These are phyloP conservation scores for Punica granatum DNA, from an alignment of 345 rosid genomes.

Conservation along the genomic window DNA sequence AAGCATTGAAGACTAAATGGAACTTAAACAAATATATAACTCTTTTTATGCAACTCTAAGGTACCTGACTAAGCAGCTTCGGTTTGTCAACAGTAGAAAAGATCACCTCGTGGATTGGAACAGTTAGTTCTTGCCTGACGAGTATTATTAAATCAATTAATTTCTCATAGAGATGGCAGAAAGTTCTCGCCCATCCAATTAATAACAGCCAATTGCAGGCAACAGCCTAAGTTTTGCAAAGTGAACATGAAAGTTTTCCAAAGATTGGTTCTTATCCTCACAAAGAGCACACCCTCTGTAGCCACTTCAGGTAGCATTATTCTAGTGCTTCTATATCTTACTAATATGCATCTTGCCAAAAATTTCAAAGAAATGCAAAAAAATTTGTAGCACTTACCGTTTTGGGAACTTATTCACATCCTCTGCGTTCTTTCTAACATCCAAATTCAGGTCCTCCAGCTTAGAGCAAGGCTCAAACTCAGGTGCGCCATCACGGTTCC, in stretches of 20 bases:
- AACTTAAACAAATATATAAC: slow-evolving; percentile 2
- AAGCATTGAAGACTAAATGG: neutral
- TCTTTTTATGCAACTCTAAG: neutral
- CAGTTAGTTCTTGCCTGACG: slow-evolving; percentile 40
- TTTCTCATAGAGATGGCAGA: neutral
- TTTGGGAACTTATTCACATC: slow-evolving; percentile 20
- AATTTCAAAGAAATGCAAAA: neutral
- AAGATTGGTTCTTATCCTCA: neutral
- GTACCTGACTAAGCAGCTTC: slow-evolving; percentile 74
- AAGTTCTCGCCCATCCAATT: neutral
- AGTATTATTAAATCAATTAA: slow-evolving; percentile 6
- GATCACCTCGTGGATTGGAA: slow-evolving; percentile 59
- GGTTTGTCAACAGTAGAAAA: slow-evolving; percentile 68
- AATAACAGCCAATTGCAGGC: neutral
- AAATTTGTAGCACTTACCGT: slow-evolving; percentile 25
- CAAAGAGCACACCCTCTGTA: neutral
- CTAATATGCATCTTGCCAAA: neutral
- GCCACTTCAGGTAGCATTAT: neutral
- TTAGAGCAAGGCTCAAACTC: slow-evolving; percentile 69
- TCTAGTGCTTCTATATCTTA: slow-evolving; percentile 1
- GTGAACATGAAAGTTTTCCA: neutral
- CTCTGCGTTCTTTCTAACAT: slow-evolving; percentile 41
- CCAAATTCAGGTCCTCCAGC: slow-evolving; percentile 71
- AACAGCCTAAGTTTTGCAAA: neutral
- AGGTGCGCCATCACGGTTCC: slow-evolving; percentile 37